Conservation (phyloP, 805 yeast genomes). For the Saccharomyces eubayanus region DNA sequence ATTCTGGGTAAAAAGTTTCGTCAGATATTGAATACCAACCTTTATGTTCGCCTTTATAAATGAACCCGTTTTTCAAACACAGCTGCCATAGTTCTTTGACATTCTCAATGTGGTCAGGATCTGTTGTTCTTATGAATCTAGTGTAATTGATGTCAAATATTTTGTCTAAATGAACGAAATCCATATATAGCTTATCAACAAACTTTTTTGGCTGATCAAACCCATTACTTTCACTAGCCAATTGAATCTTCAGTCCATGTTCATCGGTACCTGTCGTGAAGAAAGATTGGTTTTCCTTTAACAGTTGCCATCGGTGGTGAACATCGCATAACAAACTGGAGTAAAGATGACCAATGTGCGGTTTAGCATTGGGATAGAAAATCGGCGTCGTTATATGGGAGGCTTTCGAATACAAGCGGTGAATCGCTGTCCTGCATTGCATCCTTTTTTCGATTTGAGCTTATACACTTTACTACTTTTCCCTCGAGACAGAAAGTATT, state of each 20-base stretch:
- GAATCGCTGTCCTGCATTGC: background rate
- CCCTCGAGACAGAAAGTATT: background rate
- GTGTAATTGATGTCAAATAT: conserved; percentile 51
- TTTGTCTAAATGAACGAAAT: conserved; percentile 58
- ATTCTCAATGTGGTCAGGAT: conserved; percentile 59
- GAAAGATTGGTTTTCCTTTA: conserved; percentile 39
- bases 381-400: conserved; percentile 79
- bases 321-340: conserved; percentile 81
- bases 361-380: conserved; percentile 89
- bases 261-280: conserved; percentile 94
- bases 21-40: conserved; percentile 97
- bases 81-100: conserved; percentile 64
- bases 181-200: conserved; percentile 60
- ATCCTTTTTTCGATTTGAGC: background rate
- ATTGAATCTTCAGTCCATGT: conserved; percentile 87
- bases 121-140: conserved; percentile 87
- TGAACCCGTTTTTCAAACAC: conserved; percentile 51
- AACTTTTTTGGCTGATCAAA: conserved; percentile 50
- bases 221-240: conserved; percentile 58
- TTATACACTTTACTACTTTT: background rate
- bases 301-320: conserved; percentile 59
- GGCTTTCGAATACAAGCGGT: conserved; percentile 5
- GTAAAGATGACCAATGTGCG: conserved; percentile 90
- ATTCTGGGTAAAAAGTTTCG: conserved; percentile 85
- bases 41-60: conserved; percentile 73